Conservation (phyloP, 139 green algal species). For the Auxenochlorella pyrenoidosa region DNA sequence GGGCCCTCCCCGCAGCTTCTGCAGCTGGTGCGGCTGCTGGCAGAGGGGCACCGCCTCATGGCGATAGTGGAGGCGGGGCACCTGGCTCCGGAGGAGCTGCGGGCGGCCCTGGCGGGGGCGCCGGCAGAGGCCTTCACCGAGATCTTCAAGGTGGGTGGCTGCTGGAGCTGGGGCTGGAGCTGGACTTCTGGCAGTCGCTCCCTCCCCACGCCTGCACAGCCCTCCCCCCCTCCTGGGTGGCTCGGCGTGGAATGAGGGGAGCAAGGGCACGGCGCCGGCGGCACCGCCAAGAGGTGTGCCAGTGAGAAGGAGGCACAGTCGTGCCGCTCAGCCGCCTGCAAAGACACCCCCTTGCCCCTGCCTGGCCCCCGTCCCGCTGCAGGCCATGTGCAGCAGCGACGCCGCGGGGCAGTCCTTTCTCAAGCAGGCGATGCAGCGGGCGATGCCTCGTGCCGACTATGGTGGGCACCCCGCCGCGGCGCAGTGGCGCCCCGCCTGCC, state of each 20-base stretch:
- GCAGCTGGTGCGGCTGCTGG: not conserved
- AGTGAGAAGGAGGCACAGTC: no score
- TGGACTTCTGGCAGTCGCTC: no score
- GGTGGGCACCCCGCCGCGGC: not conserved
- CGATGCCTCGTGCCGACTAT: conserved; percentile 2
- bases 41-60: conserved; percentile 6
- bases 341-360: no score
- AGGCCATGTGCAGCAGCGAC: conserved; percentile 22
- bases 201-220: no score
- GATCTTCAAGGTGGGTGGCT: not conserved
- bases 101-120: not conserved
- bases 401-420: not conserved
- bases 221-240: no score
- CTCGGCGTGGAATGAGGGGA: no score
- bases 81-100: not conserved
- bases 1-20: not conserved
- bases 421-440: conserved; percentile 11
- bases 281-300: not conserved
- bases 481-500: no score
- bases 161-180: not conserved
- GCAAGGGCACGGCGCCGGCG: not conserved
- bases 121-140: not conserved
- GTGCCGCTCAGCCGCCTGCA: no score
- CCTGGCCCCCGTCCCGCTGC: not conserved
- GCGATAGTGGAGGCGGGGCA: conserved; percentile 14